These are phyloP conservation scores for Mycena vitilis DNA, from an alignment of 768 basidiomycete species.

Conservation along the genomic window DNA sequence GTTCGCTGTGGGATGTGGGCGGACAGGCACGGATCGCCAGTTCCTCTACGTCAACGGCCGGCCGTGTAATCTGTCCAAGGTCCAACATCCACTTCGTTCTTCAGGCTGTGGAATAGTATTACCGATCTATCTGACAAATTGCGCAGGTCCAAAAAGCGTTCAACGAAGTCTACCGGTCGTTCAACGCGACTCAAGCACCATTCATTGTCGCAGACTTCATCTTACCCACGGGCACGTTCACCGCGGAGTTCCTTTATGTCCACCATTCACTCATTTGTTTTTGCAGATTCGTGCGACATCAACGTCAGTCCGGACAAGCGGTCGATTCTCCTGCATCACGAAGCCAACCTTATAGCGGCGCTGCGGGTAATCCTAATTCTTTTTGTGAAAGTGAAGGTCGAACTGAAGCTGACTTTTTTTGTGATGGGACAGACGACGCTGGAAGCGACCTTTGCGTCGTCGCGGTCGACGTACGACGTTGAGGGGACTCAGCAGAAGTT, in stretches of 20 bases:
- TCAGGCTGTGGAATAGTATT: background rate
- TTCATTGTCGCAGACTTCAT: constrained; percentile 87
- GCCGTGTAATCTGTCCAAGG: constrained; percentile 85
- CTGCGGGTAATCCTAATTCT: constrained; percentile 69
- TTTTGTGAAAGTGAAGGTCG: background rate
- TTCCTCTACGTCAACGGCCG: constrained; percentile 94
- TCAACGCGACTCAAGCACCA: constrained; percentile 78
- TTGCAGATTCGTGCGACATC: constrained; percentile 83
- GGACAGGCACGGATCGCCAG: constrained; percentile 86
- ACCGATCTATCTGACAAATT: background rate
- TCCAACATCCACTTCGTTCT: constrained; percentile 38
- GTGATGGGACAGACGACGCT: constrained; percentile 62
- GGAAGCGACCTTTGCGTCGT: constrained; percentile 73
- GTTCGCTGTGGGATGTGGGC: constrained; percentile 78
- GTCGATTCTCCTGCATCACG: constrained; percentile 92
- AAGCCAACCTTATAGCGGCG: constrained; percentile 79
- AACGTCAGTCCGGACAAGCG: constrained; percentile 98
- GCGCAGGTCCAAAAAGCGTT: constrained; percentile 86
- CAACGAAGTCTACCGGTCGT: constrained; percentile 92
- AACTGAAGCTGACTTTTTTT: constrained; percentile 1
- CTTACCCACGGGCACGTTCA: constrained; percentile 76
- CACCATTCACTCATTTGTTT: background rate
- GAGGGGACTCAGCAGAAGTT: constrained; percentile 37
- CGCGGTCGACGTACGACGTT: constrained; percentile 81
- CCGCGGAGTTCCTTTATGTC: background rate